Conservation (phyloP, 208 protist genomes). For the Trypanosoma conorhini region DNA sequence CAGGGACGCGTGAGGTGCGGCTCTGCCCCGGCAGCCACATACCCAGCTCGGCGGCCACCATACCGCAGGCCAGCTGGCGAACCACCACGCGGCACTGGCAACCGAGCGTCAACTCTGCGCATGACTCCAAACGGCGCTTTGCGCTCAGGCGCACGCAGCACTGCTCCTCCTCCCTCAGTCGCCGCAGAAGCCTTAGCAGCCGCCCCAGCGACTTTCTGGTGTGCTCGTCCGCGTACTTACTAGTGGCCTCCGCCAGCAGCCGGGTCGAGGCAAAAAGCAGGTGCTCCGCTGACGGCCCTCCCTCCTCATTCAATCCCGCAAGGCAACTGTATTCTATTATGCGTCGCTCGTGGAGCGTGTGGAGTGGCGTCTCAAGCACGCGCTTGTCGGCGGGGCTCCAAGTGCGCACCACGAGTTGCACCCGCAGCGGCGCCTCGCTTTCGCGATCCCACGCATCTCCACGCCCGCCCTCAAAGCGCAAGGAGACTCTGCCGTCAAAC, state of each 20-base stretch:
- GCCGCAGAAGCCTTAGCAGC: constrained; percentile 17
- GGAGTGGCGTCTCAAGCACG: constrained; percentile 4
- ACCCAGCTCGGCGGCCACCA: constrained; percentile 18
- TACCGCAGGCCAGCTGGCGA: neutral
- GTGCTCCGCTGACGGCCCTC: constrained; percentile 1
- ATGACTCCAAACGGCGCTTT: constrained; percentile 30
- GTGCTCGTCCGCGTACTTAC: constrained; percentile 10
- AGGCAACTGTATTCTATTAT: constrained; percentile 18
- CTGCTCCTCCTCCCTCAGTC: constrained; percentile 6
- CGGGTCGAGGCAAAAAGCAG: constrained; percentile 27
- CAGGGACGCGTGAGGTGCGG: constrained; percentile 8
- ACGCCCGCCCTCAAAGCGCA: constrained; percentile 25
- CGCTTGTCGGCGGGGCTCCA: constrained; percentile 1
- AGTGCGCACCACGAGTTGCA: constrained; percentile 18
- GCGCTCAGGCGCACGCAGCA: constrained; percentile 19
- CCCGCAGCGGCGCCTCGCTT: constrained; percentile 9
- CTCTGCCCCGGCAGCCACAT: constrained; percentile 21
- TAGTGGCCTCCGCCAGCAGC: constrained; percentile 19
- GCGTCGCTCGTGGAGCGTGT: constrained; percentile 7
- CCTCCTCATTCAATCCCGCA: neutral
- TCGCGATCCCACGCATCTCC: neutral
- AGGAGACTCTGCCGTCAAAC: constrained; percentile 27
- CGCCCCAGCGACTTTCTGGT: constrained; percentile 18
- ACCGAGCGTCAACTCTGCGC: constrained; percentile 26
- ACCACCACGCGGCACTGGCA: constrained; percentile 32